phyloP scores from a whole-genome alignment of 192 early-diverging fungal genomes.

The Chytriomyces sp. region DNA sequence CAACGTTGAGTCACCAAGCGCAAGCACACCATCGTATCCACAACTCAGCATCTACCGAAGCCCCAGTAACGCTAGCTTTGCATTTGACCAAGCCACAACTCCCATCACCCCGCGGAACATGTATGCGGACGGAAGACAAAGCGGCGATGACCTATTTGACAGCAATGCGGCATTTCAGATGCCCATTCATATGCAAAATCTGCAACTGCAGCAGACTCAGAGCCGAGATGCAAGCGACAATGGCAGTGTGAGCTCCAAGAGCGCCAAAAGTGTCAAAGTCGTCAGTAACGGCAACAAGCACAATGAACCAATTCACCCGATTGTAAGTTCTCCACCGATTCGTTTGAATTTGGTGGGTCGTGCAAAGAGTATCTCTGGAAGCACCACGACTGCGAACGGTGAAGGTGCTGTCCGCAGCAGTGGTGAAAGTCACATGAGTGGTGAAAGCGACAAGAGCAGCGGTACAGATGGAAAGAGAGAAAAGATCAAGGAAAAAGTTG shows the following conservation, averaged over 20 bases:
- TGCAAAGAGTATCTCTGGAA: constrained; percentile 1
- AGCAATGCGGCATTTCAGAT: no score
- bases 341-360: neutral
- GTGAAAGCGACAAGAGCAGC: neutral
- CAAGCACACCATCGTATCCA: no score
- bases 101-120: no score
- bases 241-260: neutral
- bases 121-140: no score
- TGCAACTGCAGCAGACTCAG: neutral
- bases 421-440: constrained; percentile 7
- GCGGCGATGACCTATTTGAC: no score
- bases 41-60: no score
- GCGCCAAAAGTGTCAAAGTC: neutral
- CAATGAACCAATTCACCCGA: neutral
- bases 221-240: neutral
- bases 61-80: no score
- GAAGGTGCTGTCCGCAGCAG: neutral
- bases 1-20: no score
- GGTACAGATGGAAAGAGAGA: neutral
- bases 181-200: no score
- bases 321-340: neutral
- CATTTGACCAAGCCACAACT: no score
- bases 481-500: neutral
- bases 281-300: neutral
- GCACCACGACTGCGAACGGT: neutral